phyloP scores from a whole-genome alignment of 2,329 filamentous ascomycete species.

The Penicillium sumatraense region DNA sequence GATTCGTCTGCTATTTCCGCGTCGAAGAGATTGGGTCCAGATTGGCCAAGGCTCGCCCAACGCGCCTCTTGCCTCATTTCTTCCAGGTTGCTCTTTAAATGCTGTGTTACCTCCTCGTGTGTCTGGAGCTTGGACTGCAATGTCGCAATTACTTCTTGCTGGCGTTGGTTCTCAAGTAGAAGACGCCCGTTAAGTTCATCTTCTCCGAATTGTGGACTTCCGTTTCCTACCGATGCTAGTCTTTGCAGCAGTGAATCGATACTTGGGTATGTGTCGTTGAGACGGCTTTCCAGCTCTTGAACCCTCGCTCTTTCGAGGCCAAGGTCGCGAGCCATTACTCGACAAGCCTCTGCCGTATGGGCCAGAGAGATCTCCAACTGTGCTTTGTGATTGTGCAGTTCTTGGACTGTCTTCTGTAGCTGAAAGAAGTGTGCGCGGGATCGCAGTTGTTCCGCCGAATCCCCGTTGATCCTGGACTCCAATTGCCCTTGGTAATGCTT shows the following conservation, averaged over 20 bases:
- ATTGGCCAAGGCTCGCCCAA: background rate
- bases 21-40: background rate
- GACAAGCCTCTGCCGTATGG: background rate
- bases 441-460: background rate
- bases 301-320: background rate
- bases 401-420: background rate
- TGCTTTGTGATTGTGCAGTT: background rate
- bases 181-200: background rate
- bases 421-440: background rate
- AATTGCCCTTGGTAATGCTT: background rate
- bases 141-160: background rate
- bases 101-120: background rate
- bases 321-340: background rate
- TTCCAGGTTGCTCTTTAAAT: background rate
- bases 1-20: background rate
- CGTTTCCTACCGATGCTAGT: background rate
- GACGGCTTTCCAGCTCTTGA: background rate
- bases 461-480: background rate
- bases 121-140: background rate
- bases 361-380: background rate
- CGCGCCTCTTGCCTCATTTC: background rate
- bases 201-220: background rate
- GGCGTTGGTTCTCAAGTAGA: conserved; percentile 1
- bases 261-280: background rate
- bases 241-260: background rate